phyloP scores from a whole-genome alignment of 2,329 filamentous ascomycete genomes.

The Fragosphaeria purpurea region DNA sequence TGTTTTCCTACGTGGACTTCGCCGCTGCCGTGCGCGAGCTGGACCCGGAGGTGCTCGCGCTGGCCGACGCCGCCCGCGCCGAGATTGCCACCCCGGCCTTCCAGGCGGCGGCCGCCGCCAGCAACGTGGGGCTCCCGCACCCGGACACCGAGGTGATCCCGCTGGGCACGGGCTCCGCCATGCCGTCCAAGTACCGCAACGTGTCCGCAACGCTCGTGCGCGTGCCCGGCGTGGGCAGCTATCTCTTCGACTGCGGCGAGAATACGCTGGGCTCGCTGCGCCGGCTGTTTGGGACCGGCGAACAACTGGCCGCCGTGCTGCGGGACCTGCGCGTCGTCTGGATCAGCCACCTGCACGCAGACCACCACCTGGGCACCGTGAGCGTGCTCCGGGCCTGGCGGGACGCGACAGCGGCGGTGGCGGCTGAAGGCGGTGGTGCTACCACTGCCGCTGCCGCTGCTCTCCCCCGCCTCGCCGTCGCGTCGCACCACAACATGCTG shows the following conservation, averaged over 20 bases:
- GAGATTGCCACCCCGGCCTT: constrained; percentile 35
- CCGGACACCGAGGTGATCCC: constrained; percentile 70
- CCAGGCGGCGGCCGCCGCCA: constrained; percentile 39
- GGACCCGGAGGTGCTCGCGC: constrained; percentile 32
- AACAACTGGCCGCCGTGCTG: constrained; percentile 57
- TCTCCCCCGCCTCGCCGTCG: constrained; percentile 44
- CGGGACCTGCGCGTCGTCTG: constrained; percentile 71
- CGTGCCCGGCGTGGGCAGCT: constrained; percentile 76
- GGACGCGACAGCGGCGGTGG: constrained; percentile 33
- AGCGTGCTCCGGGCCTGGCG: constrained; percentile 78
- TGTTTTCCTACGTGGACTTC: constrained; percentile 40
- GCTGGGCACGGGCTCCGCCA: constrained; percentile 81
- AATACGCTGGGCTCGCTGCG: constrained; percentile 81
- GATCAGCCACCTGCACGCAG: constrained; percentile 93
- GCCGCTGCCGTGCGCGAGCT: constrained; percentile 30
- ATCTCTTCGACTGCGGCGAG: constrained; percentile 86
- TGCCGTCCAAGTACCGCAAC: constrained; percentile 90
- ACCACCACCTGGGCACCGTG: constrained; percentile 85
- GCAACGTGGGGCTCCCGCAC: constrained; percentile 34
- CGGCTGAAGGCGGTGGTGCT: constrained; percentile 21
- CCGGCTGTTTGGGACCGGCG: constrained; percentile 56
- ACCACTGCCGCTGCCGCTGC: constrained; percentile 25
- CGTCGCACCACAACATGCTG: constrained; percentile 62
- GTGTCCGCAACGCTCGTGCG: constrained; percentile 81
- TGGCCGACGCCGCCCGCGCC: constrained; percentile 40